A percentile compares a stretch with the other conserved stretches of the same genome.
These are phyloP conservation scores for Citrullus colocynthis DNA, from an alignment of 306 rosid genomes.

Conservation along the genomic window DNA sequence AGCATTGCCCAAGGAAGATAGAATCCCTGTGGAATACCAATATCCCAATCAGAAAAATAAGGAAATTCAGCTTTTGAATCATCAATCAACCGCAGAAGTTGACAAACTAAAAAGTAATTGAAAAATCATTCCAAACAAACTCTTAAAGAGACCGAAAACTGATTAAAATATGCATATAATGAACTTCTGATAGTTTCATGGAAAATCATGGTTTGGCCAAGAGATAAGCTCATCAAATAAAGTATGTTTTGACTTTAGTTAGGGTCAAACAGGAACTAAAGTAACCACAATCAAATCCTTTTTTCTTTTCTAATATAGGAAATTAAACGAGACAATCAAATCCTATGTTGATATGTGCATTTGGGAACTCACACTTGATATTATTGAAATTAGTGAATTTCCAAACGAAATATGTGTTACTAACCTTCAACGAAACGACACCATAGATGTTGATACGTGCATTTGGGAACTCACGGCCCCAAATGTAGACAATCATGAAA, in stretches of 20 bases:
- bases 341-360: background rate
- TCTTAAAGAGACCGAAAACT: background rate
- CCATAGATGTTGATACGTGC: conserved; percentile 47
- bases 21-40: conserved; percentile 30
- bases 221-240: background rate
- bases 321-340: background rate
- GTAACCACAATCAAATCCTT: background rate
- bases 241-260: background rate
- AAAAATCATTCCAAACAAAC: too few species aligned
- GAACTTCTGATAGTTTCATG: background rate
- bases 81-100: background rate
- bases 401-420: background rate
- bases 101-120: too few species aligned
- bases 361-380: too few species aligned
- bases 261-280: background rate
- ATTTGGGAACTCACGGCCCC: conserved; percentile 72
- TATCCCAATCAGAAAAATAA: background rate
- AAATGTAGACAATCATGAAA: conserved; percentile 55
- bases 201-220: background rate
- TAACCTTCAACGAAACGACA: conserved; percentile 56
- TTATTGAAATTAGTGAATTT: too few species aligned
- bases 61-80: background rate
- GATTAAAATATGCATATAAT: background rate
- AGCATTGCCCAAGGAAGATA: conserved; percentile 67
- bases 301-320: background rate